These are phyloP conservation scores for Saitozyma podzolica DNA, from an alignment of 768 basidiomycete genomes.

Conservation along the genomic window DNA sequence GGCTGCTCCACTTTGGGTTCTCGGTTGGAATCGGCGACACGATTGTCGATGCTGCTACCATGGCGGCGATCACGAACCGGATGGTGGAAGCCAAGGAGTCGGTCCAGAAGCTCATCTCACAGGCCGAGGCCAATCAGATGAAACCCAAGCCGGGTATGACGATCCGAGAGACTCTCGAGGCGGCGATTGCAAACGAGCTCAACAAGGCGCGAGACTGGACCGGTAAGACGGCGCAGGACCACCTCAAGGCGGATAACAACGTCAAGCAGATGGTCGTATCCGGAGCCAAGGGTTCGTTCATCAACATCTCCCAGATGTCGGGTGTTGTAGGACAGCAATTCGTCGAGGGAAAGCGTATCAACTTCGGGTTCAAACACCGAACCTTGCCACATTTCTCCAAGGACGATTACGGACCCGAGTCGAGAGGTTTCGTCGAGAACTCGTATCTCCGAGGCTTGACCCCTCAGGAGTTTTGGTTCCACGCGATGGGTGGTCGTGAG, in stretches of 20 bases:
- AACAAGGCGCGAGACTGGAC: conserved; percentile 93
- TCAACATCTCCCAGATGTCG: conserved; percentile 99
- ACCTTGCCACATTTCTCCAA: conserved; percentile 96
- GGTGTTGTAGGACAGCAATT: conserved; percentile 98
- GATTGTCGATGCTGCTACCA: conserved; percentile 84
- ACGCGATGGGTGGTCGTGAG: conserved; percentile 99
- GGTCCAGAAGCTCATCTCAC: conserved; percentile 75
- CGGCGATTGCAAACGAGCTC: conserved; percentile 81
- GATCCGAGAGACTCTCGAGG: conserved; percentile 97
- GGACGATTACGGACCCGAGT: conserved; percentile 97
- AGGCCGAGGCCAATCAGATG: conserved; percentile 80
- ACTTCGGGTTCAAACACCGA: conserved; percentile 96
- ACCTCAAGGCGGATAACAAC: conserved; percentile 97
- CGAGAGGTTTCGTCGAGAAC: conserved; percentile 98
- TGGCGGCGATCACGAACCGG: conserved; percentile 78
- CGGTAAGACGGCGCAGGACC: conserved; percentile 94
- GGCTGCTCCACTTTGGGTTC: conserved; percentile 99
- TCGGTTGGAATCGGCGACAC: conserved; percentile 99
- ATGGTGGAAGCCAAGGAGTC: conserved; percentile 77
- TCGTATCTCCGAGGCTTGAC: conserved; percentile 95
- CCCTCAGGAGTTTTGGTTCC: conserved; percentile 99
- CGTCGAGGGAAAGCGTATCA: conserved; percentile 96
- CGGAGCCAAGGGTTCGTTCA: conserved; percentile 92
- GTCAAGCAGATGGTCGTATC: conserved; percentile 99
- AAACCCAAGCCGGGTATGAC: conserved; percentile 97